A percentile compares a stretch with the other conserved stretches of the same genome.
phyloP scores from a whole-genome alignment of 2,329 filamentous ascomycete genomes.

The Curvularia spicifera region DNA sequence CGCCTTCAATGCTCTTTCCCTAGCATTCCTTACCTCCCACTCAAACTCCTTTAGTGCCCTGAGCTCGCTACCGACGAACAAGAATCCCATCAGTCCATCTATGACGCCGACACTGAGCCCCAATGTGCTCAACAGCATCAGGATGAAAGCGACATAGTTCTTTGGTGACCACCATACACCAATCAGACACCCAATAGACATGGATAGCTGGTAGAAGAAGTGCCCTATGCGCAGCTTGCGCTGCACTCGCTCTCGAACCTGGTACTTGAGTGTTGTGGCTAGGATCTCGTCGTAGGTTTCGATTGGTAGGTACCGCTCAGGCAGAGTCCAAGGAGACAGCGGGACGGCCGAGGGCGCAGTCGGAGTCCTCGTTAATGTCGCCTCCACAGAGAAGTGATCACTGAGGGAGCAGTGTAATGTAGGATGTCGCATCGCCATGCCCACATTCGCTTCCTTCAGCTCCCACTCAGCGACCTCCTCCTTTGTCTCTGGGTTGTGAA shows the following conservation, averaged over 20 bases:
- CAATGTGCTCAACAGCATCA: conserved; percentile 81
- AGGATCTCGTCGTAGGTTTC: conserved; percentile 75
- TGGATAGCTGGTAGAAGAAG: conserved; percentile 70
- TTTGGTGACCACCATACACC: conserved; percentile 85
- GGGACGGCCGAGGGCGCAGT: conserved; percentile 16
- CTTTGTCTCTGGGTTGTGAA: conserved; percentile 36
- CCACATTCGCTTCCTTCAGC: conserved; percentile 73
- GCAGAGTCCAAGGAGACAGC: conserved; percentile 22
- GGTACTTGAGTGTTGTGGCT: conserved; percentile 71
- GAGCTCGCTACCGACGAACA: conserved; percentile 87
- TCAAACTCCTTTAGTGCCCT: conserved; percentile 87
- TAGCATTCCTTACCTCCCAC: conserved; percentile 73
- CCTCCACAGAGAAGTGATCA: conserved; percentile 92
- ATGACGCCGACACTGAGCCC: conserved; percentile 76
- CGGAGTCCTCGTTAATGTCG: conserved; percentile 63
- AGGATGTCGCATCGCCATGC: conserved; percentile 82
- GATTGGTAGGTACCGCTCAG: conserved; percentile 51
- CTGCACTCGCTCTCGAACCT: conserved; percentile 72
- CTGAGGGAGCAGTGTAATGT: conserved; percentile 83
- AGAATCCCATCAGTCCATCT: conserved; percentile 82
- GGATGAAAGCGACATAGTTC: conserved; percentile 78
- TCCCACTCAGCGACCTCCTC: conserved; percentile 62
- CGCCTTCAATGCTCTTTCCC: conserved; percentile 32
- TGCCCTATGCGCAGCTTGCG: conserved; percentile 74
- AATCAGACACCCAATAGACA: conserved; percentile 76